Evolutionary conservation across 257 asterid species (phyloP).

Genomic region (Nicotiana benthamiana): DNA sequence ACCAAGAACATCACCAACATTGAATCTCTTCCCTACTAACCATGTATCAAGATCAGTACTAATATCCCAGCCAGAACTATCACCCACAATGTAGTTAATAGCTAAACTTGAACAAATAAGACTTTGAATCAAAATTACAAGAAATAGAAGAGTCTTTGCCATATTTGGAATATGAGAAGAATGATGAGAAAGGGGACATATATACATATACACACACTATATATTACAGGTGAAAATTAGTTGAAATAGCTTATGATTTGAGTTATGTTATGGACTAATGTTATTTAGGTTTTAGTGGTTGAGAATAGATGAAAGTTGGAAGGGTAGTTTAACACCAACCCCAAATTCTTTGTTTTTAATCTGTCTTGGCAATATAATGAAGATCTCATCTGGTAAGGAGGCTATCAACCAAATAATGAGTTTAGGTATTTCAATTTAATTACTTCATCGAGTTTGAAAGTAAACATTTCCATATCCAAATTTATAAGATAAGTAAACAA

Average conservation of each 20-base stretch:
- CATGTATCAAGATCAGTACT: constrained; percentile 77
- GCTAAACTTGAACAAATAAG: constrained; percentile 34
- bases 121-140: constrained; percentile 14
- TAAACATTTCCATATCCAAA: too few relatives aligned
- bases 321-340: constrained; percentile 1
- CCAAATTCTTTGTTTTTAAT: not conserved
- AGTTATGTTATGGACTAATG: not conserved
- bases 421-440: not conserved
- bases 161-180: constrained; percentile 15
- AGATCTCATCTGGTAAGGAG: not conserved
- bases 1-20: constrained; percentile 55
- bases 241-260: too few relatives aligned
- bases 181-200: not conserved
- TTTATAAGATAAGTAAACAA: too few relatives aligned
- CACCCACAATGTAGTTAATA: constrained; percentile 54
- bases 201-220: not conserved
- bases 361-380: not conserved
- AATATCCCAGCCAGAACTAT: constrained; percentile 81
- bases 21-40: constrained; percentile 44
- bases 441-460: too few relatives aligned
- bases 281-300: not conserved
- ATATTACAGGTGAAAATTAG: not conserved
- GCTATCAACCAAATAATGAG: not conserved
- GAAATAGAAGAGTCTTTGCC: constrained; percentile 28
- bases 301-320: not conserved